Conservation (phyloP, 2,329 filamentous ascomycete genomes). For the Fusarium ambrosium region DNA sequence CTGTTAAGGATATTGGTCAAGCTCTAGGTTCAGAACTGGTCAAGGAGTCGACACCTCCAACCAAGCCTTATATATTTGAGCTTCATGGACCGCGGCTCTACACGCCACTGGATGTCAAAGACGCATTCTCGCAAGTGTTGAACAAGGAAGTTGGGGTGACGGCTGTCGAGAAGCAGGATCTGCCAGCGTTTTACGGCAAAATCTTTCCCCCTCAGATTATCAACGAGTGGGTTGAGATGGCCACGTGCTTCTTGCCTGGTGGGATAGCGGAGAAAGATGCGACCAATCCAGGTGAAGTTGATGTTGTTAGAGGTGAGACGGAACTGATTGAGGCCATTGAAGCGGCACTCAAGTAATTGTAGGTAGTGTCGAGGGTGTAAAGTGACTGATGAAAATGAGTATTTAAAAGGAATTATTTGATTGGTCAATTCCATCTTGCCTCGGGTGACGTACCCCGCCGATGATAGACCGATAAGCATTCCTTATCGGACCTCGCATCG, state of each 20-base stretch:
- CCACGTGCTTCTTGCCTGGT: constrained; percentile 46
- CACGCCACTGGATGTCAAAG: constrained; percentile 47
- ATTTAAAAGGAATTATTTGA: background rate
- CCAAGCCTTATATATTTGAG: constrained; percentile 49
- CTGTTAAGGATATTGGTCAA: constrained; percentile 43
- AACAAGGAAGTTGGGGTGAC: constrained; percentile 46
- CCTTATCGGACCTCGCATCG: constrained; percentile 16
- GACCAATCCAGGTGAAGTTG: constrained; percentile 12
- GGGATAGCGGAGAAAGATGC: constrained; percentile 41
- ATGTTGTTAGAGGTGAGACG: constrained; percentile 42
- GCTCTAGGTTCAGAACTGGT: constrained; percentile 44
- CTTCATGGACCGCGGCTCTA: constrained; percentile 50
- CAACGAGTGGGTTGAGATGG: constrained; percentile 50
- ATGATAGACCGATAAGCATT: background rate
- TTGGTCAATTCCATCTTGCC: background rate
- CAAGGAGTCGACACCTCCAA: constrained; percentile 33
- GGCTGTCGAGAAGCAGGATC: constrained; percentile 43
- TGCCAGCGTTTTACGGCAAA: constrained; percentile 37
- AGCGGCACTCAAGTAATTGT: background rate
- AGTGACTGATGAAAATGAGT: background rate
- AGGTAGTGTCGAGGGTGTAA: background rate
- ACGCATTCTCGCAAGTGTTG: constrained; percentile 46
- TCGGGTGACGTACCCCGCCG: constrained; percentile 20
- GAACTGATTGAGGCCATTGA: constrained; percentile 34
- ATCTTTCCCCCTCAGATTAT: constrained; percentile 45